Conservation (phyloP, 225 moss, liverwort and hornwort species). For the Neckera pumila region DNA sequence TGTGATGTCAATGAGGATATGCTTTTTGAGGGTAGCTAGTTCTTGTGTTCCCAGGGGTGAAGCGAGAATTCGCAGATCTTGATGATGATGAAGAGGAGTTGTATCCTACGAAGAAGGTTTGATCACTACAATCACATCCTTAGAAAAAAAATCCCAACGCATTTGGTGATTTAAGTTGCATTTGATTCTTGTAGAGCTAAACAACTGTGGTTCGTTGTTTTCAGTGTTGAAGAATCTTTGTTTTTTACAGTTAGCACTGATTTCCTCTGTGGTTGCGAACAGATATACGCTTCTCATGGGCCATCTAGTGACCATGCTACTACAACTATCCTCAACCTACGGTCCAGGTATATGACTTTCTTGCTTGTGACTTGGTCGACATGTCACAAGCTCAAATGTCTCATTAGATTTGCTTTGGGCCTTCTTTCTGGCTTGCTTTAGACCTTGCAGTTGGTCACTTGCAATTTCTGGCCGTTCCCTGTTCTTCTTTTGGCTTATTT, state of each 20-base stretch:
- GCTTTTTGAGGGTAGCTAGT: background rate
- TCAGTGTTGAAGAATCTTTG: background rate
- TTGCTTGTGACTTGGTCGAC: background rate
- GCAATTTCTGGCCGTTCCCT: background rate
- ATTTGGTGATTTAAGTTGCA: background rate
- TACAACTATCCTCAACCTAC: constrained; percentile 12
- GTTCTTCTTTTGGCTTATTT: background rate
- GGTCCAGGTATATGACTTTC: constrained; percentile 8
- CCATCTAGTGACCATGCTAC: constrained; percentile 15
- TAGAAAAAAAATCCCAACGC: background rate
- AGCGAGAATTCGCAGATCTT: constrained; percentile 76
- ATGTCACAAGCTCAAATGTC: background rate
- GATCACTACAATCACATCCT: background rate
- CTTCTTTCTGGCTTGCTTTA: background rate
- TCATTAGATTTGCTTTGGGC: background rate
- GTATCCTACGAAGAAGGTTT: constrained; percentile 51
- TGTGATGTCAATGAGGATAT: background rate
- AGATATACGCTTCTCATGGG: constrained; percentile 9
- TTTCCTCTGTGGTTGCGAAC: background rate
- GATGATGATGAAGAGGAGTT: constrained; percentile 97
- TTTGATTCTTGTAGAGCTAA: background rate
- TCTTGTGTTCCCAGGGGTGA: constrained; percentile 38
- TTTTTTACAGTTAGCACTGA: background rate
- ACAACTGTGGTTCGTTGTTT: background rate
- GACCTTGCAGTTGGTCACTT: background rate